Conservation (phyloP, 2,329 filamentous ascomycete genomes). For the Phialocephala sp. region DNA sequence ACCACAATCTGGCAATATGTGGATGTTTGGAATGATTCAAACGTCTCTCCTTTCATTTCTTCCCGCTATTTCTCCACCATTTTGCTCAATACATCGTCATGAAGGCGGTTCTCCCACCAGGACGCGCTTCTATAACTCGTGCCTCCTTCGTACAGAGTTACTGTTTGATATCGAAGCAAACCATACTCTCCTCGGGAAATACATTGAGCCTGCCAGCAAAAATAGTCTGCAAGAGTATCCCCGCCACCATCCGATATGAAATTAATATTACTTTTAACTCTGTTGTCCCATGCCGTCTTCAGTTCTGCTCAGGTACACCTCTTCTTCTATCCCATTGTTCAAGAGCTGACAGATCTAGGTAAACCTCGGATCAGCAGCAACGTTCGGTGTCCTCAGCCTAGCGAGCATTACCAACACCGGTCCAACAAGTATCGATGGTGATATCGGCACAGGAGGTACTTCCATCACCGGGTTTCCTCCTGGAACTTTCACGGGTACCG, state of each 20-base stretch:
- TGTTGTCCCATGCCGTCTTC: not conserved
- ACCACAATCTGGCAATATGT: not conserved
- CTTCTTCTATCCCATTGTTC: not conserved
- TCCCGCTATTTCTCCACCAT: not conserved
- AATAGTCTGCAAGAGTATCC: not conserved
- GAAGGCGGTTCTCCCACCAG: not conserved
- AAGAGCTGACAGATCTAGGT: slow-evolving; percentile 25
- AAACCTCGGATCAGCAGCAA: slow-evolving; percentile 23
- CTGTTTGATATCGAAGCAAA: too few species aligned
- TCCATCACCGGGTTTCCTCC: slow-evolving; percentile 33
- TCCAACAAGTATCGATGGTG: slow-evolving; percentile 24
- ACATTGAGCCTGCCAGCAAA: too few species aligned
- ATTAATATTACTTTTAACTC: not conserved
- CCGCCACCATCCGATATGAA: not conserved
- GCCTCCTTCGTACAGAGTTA: not conserved
- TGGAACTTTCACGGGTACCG: slow-evolving; percentile 20
- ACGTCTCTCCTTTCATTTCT: not conserved
- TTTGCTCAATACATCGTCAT: not conserved
- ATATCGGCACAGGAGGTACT: slow-evolving; percentile 27
- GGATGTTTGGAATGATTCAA: not conserved
- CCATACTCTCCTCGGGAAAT: too few species aligned
- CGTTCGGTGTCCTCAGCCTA: slow-evolving; percentile 23
- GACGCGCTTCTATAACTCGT: not conserved
- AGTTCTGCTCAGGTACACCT: slow-evolving; percentile 9
- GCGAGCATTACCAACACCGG: slow-evolving; percentile 29